Base-by-base conservation (phyloP, 441 rosid species). In the Geranium incanum region DNA sequence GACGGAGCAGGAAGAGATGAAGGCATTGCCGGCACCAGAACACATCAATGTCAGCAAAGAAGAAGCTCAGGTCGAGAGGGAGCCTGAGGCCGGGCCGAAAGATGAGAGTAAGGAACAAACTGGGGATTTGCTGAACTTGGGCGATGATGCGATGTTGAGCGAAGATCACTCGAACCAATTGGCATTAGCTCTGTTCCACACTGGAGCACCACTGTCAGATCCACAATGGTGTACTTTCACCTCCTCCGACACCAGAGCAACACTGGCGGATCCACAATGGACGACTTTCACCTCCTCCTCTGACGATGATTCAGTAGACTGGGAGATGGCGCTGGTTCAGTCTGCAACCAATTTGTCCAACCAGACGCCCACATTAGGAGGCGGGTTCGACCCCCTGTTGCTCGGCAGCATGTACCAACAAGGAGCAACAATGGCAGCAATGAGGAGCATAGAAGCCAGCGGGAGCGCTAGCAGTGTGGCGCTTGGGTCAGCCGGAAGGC, bases 321-420 rank as follows among this genome's bases (percentile, higher is more conserved):
- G 98, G 97, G 97, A 90, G 73, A 77, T 86, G 12, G 81, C 92
- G 7, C 82, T 92, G 74, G 88, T 94, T 59, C 88, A 88, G 74
- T 78, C 97, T 13, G 86, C 85, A 6, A 84, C 91, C 71, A 80
- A 75, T 55, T 73, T 94, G 68, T 73, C 84, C 0, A 72, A 66
- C 43, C 88, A 79, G 59, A 78, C 67, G 23, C 59, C 80, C 0
- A 55, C 76, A 5, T 82, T 87, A 5, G 85, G 74, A 0, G 93
- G 91, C 1, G 89, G 91, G 4, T 81, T 88, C n/a, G 85, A 86
- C 72, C 75, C 57, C 80, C 23, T 86, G 74, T 69, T 87, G 72
- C 86, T 89, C 0, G 87, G 87, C 23, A 86, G 91, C 5, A 86
- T 89, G 91, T 89, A 89, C 67, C 87, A 84, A 63, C 87, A 80